Base-by-base conservation (phyloP, 2,329 filamentous ascomycete species). In the Thelonectria blattea region DNA sequence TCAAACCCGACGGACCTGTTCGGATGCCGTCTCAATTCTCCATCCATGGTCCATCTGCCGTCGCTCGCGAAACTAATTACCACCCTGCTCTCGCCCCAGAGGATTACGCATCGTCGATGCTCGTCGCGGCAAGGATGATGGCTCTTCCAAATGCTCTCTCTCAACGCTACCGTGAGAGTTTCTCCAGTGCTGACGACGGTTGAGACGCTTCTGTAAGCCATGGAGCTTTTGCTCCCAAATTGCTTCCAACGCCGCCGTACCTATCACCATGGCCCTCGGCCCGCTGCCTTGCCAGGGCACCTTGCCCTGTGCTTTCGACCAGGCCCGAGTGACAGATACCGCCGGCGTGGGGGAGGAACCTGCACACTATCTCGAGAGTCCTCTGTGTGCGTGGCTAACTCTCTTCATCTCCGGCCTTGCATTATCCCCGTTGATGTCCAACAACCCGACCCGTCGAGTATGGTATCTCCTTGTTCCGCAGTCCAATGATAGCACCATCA, bases 401-500 rank as follows among this genome's bases (percentile, higher is more conserved):
- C 27, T 39, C 37, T 37, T 56, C 52, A 60, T 60, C 43, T 60
- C 58, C 52, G 52, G 24, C 34, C 52, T 30, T 47, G 46, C 47
- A 22, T 37, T 51, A 51, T 46, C 47, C 41, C 22, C 52, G 52
- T 42, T 56, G 52, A 42, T 32, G 34, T 20, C 49, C 34, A 48
- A 47, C 32, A 49, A 47, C 3, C 18, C 11, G 27, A 48, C 34
- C 15, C 12, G 37, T 56, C 24, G 43, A 56, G 37, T 12, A 27
- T 34, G 17, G 41, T 34, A 20, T 14, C 47, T 52, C 42, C 34
- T 32, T 32, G 18, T 32, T 32, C 34, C 41, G 12, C 17, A 18
- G 39, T 10, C 18, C 32, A 39, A n/a, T 45, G 32, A 22, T 52
- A 18, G 14, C n/a, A 17, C 17, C 41, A 42, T 41, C 39, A 11